Evolutionary conservation across 2,329 filamentous ascomycete species (phyloP), one percentile per base, ranked within the genome.

Genomic region (Dothideomycetes sp.): DNA sequence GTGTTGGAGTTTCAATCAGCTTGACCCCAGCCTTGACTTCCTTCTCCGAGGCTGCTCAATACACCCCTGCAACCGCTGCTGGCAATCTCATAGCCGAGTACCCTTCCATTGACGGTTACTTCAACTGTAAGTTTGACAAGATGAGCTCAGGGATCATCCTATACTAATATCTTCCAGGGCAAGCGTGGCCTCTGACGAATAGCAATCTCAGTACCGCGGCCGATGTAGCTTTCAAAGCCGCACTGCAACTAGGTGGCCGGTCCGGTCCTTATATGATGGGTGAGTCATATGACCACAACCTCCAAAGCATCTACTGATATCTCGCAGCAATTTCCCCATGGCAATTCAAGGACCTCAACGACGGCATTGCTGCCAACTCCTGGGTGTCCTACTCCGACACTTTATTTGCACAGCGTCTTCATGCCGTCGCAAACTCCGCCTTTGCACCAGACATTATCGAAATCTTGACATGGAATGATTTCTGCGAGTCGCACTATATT

Each of bases 401-500:
- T n/a, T 57, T 61, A 37, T 60, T 58, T 34, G 47, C 49, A 17
- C 45, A 55, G 42, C 58, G 59, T 36, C 50, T 44, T 29, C 38
- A 48, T 7, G 24, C 10, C 31, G 37, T 43, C 34, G 41, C 38
- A 29, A 35, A 36, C 37, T 37, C 35, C 14, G 8, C 31, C 8
- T 56, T 54, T 44, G 37, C 49, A 29, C 59, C 59, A 24, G 59
- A 62, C 47, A 60, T 62, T 42, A 56, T 62, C 44, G 56, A 61
- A 47, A 49, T 62, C 34, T 48, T 61, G 11, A 58, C 57, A 15
- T 62, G 59, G 59, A 62, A 62, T 48, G 57, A 61, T 48, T 62
- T 53, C 45, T 52, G 52, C 49, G 56, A 60, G 42, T 62, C 59
- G 4, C 56, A 60, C 50, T 62, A 62, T 52, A 50, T 62, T 14